Percentiles rank a stretch among this genome's conserved stretches.
Conservation (phyloP, 2,329 filamentous ascomycete genomes). For the Exserohilum turcica region DNA sequence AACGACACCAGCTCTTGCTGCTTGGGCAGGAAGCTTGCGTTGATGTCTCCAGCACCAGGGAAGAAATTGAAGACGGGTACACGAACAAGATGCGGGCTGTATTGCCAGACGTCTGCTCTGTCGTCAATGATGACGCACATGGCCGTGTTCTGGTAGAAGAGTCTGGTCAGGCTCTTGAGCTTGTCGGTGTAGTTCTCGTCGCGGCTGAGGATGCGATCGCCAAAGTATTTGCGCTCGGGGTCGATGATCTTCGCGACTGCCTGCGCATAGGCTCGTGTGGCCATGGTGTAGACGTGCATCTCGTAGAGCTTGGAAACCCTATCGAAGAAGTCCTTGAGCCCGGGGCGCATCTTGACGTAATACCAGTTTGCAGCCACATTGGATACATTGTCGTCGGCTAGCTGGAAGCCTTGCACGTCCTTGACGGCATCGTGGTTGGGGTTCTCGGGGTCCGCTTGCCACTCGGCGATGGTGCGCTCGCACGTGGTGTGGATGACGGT, state of each 20-base stretch:
- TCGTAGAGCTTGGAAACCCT: conserved; percentile 83
- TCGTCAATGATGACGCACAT: conserved; percentile 99
- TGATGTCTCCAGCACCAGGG: conserved; percentile 97
- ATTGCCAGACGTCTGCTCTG: conserved; percentile 93
- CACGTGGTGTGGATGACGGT: conserved; percentile 98
- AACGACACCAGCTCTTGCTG: conserved; percentile 51
- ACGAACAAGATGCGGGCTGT: conserved; percentile 90
- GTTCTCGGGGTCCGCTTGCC: conserved; percentile 85
- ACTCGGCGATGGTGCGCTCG: conserved; percentile 93
- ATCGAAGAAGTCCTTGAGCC: conserved; percentile 78
- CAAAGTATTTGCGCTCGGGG: conserved; percentile 85
- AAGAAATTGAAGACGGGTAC: conserved; percentile 97
- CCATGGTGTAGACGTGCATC: conserved; percentile 99
- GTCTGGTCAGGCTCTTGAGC: conserved; percentile 83
- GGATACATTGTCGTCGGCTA: conserved; percentile 71
- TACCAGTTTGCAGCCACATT: conserved; percentile 67
- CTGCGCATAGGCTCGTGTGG: conserved; percentile 92
- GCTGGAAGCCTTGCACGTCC: conserved; percentile 85
- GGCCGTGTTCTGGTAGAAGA: conserved; percentile 96
- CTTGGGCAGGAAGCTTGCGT: conserved; percentile 94
- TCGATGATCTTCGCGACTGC: conserved; percentile 93
- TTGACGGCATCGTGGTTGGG: conserved; percentile 91
- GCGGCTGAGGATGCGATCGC: conserved; percentile 91
- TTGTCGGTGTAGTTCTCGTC: conserved; percentile 95
- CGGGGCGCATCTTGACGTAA: conserved; percentile 96